Evolutionary conservation across 495 filamentous ascomycete species (phyloP), one percentile per base, ranked within the genome.

Genomic region (Penicillium cosmopolitanum): DNA sequence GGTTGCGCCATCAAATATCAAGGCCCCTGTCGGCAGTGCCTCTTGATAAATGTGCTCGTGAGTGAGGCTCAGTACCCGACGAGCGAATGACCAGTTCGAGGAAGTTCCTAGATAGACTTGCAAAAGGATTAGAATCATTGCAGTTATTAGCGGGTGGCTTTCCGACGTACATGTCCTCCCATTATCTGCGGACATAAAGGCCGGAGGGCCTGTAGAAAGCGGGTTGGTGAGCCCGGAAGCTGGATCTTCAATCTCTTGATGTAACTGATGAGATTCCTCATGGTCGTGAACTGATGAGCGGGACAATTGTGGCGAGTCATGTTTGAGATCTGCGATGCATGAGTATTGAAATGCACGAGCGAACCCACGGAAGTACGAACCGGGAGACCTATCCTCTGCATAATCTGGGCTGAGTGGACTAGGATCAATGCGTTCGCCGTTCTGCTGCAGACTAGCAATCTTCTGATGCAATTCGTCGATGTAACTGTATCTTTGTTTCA

Each of bases 51-150:
- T 56, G 40, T 72, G 65, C 28, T 74, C 72, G 38, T 80, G 75
- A 13, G 68, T 75, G 53, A 75, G 60, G 44, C 73, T 74, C 21
- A 80, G 59, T 12, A 77, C 67, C 36, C 73, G 69, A 23, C 76
- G 69, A 21, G 72, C 72, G 57, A 80, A 79, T n/a, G 75, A 73
- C 77, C 77, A 80, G 55, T 78, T 79, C 1, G 77, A 80, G 5
- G 77, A 79, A 18, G 76, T 75, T 55, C 76, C 77, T 48, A 80
- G 56, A 51, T 78, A 80, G 53, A 74, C 76, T 78, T 42, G 0
- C 8, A 46, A 40, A 5, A 2, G 1, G 25, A 50, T 68, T 33
- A 70, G 12, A 0, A 4, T 31, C 4, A 12, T 12, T 51, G 2
- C 13, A 18, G 33, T 5, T 25, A 8, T 25, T 15, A 4, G 4